These are phyloP conservation scores for Malbranchea cinnamomea DNA, from an alignment of 2,329 filamentous ascomycete species.

Conservation along the genomic window DNA sequence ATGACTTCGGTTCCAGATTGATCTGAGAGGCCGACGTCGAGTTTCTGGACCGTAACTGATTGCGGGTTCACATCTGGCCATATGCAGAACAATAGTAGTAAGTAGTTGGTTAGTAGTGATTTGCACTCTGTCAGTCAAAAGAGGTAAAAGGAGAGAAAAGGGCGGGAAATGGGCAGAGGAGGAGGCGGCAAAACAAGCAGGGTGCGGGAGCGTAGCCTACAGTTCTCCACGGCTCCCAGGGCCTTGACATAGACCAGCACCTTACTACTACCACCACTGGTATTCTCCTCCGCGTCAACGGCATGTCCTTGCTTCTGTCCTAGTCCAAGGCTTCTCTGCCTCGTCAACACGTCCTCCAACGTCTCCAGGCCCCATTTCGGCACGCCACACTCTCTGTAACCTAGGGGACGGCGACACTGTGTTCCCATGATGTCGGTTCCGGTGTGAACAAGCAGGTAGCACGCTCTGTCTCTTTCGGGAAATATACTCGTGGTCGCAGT, in stretches of 20 bases:
- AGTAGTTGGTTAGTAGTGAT: too few species aligned
- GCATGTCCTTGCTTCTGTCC: too few species aligned
- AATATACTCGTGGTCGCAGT: conserved; percentile 35
- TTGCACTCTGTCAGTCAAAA: too few species aligned
- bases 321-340: conserved; percentile 19
- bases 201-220: conserved; percentile 15
- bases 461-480: conserved; percentile 36
- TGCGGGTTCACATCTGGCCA: too few species aligned
- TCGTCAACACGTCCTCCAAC: conserved; percentile 31
- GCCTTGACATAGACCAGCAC: conserved; percentile 37
- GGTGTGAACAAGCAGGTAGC: conserved; percentile 32
- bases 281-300: conserved; percentile 1
- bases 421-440: conserved; percentile 28
- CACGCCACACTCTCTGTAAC: conserved; percentile 19
- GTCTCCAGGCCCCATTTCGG: conserved; percentile 32
- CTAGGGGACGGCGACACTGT: conserved; percentile 28
- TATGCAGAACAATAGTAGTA: too few species aligned
- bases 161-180: conserved; percentile 4
- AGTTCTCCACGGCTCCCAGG: conserved; percentile 31
- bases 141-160: not conserved
- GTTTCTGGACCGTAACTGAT: conserved; percentile 25
- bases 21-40: conserved; percentile 34
- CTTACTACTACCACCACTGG: conserved; percentile 27
- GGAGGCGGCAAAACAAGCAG: not conserved
- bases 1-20: conserved; percentile 33